Base-by-base conservation (phyloP, 805 yeast species). In the Metschnikowia amazonensis region DNA sequence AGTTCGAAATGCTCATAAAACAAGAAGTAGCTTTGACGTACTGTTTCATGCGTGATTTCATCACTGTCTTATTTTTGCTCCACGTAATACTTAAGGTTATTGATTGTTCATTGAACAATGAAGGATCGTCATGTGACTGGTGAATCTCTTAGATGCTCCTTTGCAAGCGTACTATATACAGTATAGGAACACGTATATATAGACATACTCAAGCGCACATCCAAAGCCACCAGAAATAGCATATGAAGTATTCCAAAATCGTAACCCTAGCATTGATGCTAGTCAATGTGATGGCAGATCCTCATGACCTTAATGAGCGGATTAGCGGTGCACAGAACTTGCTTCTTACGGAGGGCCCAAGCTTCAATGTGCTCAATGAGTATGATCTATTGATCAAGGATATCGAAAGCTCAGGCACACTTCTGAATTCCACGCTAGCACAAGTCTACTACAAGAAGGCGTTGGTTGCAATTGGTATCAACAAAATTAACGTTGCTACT, bases 391-490 rank as follows among this genome's bases (percentile, higher is more conserved):
- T 54, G 46, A 37, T 48, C 13, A 13, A 31, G 31, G 55, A 48
- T 8, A 33, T 54, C n/a, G 40, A 42, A 14, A 21, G 11, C 20
- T 36, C 44, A 5, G 18, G n/a, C 17, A 32, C 28, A 3, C 28
- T 34, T 29, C 46, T n/a, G 40, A 24, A 37, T 23, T 27, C 40
- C 10, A 36, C 44, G 10, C 32, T 43, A 16, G 57, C 80, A 0
- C 77, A 75, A 50, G 61, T 82, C 1, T 72, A 75, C 49, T 81
- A 77, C 58, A 82, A 80, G 57, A 74, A 76, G 45, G 89, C 88
- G 0, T 59, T 83, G 36, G 76, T 84, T 2, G 83, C 82, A 44
- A 62, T 81, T 44, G 73, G 81, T 11, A 57, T 81, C 50, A 79
- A 79, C 28, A 77, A 76, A 47, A 84, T 79, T 25, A 51, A 60